Conservation (phyloP, 73 alveolate genomes). For the Tetrahymena thermophila region DNA sequence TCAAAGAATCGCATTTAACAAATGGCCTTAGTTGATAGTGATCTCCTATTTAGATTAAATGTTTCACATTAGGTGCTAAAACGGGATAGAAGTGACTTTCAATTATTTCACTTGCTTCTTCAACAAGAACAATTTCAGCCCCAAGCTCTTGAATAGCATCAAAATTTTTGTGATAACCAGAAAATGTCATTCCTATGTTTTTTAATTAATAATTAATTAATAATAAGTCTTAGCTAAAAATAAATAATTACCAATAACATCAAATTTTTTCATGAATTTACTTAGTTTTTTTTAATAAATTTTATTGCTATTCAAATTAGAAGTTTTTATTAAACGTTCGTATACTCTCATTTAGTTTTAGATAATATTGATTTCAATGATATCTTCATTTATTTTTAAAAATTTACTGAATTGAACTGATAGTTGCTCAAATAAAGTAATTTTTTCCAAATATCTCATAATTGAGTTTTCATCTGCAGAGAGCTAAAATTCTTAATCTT, state of each 20-base stretch:
- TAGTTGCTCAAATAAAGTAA: neutral
- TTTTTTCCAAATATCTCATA: too few relatives aligned
- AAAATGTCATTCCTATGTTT: conserved; percentile 78
- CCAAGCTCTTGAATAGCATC: conserved; percentile 51
- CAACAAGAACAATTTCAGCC: conserved; percentile 69
- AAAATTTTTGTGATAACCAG: conserved; percentile 73
- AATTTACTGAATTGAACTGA: neutral
- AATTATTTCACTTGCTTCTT: conserved; percentile 89
- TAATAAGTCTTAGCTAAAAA: neutral
- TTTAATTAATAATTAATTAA: neutral
- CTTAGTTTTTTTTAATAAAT: neutral
- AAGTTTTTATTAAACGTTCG: neutral
- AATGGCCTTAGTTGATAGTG: conserved; percentile 76
- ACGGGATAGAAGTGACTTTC: conserved; percentile 70
- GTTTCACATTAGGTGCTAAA: conserved; percentile 52
- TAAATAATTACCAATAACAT: neutral
- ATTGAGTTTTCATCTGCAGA: neutral
- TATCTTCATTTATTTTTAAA: neutral
- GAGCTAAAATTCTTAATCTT: too few relatives aligned
- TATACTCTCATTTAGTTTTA: neutral
- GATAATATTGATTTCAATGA: neutral
- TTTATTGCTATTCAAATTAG: neutral
- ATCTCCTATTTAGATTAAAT: conserved; percentile 78
- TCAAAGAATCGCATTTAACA: too few relatives aligned
- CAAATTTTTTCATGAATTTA: neutral